These are phyloP conservation scores for Cryptococcus sp. DNA, from an alignment of 1,284 basidiomycete genomes.

Conservation along the genomic window DNA sequence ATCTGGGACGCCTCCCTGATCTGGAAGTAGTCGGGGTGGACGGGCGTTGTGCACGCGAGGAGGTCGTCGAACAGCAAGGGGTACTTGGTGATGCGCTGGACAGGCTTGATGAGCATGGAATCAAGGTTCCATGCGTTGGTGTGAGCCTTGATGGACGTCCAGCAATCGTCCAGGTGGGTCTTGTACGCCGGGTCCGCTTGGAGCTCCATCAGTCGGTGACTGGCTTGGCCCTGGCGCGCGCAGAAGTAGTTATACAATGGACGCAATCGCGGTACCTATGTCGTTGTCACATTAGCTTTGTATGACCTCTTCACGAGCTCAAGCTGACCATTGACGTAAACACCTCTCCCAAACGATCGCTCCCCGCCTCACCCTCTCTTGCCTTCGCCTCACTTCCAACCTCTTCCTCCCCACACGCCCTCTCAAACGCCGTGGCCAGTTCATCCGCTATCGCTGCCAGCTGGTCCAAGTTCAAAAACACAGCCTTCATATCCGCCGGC, in stretches of 20 bases:
- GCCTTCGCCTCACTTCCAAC: conserved; percentile 7
- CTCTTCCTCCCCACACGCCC: conserved; percentile 41
- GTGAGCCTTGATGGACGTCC: conserved; percentile 63
- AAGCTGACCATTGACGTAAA: conserved; percentile 67
- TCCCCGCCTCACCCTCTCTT: conserved; percentile 51
- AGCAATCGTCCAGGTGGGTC: conserved; percentile 67
- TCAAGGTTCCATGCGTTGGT: conserved; percentile 92
- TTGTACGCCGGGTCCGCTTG: conserved; percentile 44
- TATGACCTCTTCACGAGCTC: neutral
- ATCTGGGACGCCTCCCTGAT: conserved; percentile 63
- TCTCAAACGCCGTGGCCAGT: conserved; percentile 54
- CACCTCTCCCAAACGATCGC: conserved; percentile 71
- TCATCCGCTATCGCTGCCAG: conserved; percentile 68
- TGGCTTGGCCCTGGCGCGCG: conserved; percentile 73
- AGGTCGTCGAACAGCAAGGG: conserved; percentile 78
- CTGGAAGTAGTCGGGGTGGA: conserved; percentile 68
- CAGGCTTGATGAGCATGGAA: conserved; percentile 81
- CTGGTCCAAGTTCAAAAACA: conserved; percentile 76
- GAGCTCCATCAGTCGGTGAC: conserved; percentile 60
- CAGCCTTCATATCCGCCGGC: conserved; percentile 64
- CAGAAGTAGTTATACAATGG: conserved; percentile 81
- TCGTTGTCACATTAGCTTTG: conserved; percentile 1
- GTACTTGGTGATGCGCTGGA: conserved; percentile 89
- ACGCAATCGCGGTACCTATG: conserved; percentile 70
- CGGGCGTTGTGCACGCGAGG: conserved; percentile 69